Evolutionary conservation across 805 yeast genomes (phyloP), one percentile per base, ranked within the genome.

Genomic region (Lipomyces chichibuensis): DNA sequence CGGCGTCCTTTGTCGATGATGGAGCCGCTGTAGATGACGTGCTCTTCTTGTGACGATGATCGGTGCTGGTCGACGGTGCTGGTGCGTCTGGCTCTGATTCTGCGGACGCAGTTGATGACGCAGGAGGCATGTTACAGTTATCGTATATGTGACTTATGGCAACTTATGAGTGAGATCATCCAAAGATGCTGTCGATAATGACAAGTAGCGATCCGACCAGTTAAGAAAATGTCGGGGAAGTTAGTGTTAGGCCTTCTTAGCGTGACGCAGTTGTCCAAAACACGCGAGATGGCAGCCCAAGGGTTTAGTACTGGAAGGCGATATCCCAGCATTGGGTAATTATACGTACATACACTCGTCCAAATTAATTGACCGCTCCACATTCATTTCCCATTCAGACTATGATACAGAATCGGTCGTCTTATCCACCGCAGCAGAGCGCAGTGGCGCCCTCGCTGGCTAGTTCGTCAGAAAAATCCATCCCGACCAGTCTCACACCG

Each of bases 21-120:
- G 52, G 27, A 9, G 46, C 8, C 14, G 23, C 37, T 37, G 46
- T 11, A n/a, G 58, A 55, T 0, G 58, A 14, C 17, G 62, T 33
- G 39, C 43, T 23, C 27, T 35, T 37, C 57, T 46, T 63, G 51
- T 43, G 57, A 29, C 57, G 57, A 37, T 56, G 56, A 49, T 55
- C 60, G 52, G 61, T 14, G 32, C n/a, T 27, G 20, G 60, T 27
- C 37, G 61, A 23, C 56, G 52, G 54, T 13, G 59, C n/a, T 39
- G 56, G 8, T 14, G 53, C n/a, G 32, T n/a, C 27, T 13, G 32
- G 32, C 8, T 20, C 4, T 11, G 9, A 9, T 27, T 52, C 55
- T 13, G 55, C 17, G 6, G 32, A 23, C 14, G 55, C 32, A 52
- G 32, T 13, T 52, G 39, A 39, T 27, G 55, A 37, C 61, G 55